These are phyloP conservation scores for Lentinula sp. DNA, from an alignment of 768 basidiomycete genomes.

Conservation along the genomic window DNA sequence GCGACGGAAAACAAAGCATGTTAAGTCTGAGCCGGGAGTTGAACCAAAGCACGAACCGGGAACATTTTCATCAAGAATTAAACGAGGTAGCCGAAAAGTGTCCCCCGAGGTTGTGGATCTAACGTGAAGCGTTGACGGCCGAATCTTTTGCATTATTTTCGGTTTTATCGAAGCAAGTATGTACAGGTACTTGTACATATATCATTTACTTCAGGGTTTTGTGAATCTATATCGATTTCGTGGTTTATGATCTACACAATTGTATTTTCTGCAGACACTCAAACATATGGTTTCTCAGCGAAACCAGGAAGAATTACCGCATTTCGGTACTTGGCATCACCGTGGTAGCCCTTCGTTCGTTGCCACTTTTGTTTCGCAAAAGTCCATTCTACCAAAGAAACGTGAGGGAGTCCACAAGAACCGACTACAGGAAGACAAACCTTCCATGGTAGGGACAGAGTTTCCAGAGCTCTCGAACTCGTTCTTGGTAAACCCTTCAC, in stretches of 20 bases:
- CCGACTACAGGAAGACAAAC: conserved; percentile 11
- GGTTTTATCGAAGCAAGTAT: too few relatives aligned
- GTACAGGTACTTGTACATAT: too few relatives aligned
- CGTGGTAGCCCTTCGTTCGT: conserved; percentile 18
- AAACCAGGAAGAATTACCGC: neutral
- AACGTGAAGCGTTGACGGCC: neutral
- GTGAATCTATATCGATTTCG: too few relatives aligned
- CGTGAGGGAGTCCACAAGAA: neutral
- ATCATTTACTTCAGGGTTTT: too few relatives aligned
- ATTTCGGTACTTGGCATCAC: neutral
- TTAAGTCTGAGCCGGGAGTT: neutral
- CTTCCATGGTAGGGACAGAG: conserved; percentile 40
- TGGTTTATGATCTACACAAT: too few relatives aligned
- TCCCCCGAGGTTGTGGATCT: neutral
- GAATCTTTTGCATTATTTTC: too few relatives aligned
- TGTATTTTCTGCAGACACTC: neutral
- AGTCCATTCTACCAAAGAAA: conserved; percentile 30
- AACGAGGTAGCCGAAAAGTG: neutral
- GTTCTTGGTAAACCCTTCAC: conserved; percentile 40
- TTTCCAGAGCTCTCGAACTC: conserved; percentile 37
- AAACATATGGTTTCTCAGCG: neutral
- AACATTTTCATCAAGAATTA: neutral
- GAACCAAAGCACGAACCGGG: neutral
- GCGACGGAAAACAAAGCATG: neutral
- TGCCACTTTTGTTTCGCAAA: conserved; percentile 50